Base-by-base conservation (phyloP, 2,329 filamentous ascomycete genomes). In the Cladophialophora psammophila region DNA sequence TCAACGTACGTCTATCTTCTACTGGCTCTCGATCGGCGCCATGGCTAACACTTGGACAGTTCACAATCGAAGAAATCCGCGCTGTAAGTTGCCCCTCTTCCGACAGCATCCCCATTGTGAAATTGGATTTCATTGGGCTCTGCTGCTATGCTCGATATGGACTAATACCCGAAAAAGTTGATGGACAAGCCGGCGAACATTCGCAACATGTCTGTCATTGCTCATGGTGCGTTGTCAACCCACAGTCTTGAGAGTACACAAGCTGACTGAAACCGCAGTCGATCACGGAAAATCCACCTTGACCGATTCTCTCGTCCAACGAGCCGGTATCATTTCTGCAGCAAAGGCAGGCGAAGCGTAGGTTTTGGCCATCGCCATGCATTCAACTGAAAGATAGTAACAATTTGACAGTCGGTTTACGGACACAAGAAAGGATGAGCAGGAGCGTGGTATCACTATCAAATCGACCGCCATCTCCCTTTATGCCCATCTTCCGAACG, bases 211-310 rank as follows among this genome's bases (percentile, higher is more conserved):
- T 97, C 93, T 86, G 95, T 99, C 83, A 98, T 98, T 93, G 95
- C 95, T 83, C 95, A 99, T 87, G 94, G 86, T 88, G 83, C 53
- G 65, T 60, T n/a, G 48, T 45, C 20, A 60, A 57, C n/a, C 40
- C 10, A 13, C 42, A 42, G 20, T n/a, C 32, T 20, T n/a, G 53
- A 35, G 15, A 50, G 13, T 48, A 18, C 10, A 18, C 9, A 56
- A 57, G 35, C 53, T 65, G 8, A 65, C 64, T 26, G 48, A 45
- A 45, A 31, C 18, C 66, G 69, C 73, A 88, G 88, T 99, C 90
- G 95, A 99, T 85, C 95, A 99, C 90, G 95, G 95, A 87, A 99
- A 99, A 86, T 99, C 95, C 78, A 99, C 95, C 81, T 89, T 99
- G 79, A 97, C 94, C 90, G 95, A 99, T 86, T 98, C 95, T 78